Percentiles rank a stretch among this genome's conserved stretches.
These are phyloP conservation scores for Huiozyma sinensis DNA, from an alignment of 805 yeast genomes.

Conservation along the genomic window DNA sequence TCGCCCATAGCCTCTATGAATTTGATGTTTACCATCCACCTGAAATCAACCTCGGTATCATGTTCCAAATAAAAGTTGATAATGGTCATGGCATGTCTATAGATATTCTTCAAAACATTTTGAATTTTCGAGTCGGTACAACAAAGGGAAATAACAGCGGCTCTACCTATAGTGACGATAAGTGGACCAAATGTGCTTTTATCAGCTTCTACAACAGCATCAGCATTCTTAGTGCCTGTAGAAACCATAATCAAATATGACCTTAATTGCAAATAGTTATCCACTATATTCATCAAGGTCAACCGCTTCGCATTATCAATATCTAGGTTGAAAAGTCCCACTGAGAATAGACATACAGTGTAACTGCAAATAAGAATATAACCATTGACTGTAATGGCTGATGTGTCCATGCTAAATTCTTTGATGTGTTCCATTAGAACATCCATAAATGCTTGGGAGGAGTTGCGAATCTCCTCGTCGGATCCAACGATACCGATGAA, in stretches of 20 bases:
- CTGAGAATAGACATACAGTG: constrained; percentile 30
- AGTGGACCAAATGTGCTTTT: constrained; percentile 25
- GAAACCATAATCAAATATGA: constrained; percentile 22
- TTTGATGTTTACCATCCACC: constrained; percentile 24
- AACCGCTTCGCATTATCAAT: constrained; percentile 26
- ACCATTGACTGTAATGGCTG: constrained; percentile 26
- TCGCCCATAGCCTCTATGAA: constrained; percentile 37
- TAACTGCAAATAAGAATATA: constrained; percentile 28
- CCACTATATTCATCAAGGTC: constrained; percentile 30
- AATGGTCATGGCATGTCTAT: constrained; percentile 22
- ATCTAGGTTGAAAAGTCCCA: constrained; percentile 24
- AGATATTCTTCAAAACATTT: constrained; percentile 35
- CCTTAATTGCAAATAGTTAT: constrained; percentile 32
- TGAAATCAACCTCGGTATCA: constrained; percentile 14
- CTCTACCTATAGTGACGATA: constrained; percentile 38
- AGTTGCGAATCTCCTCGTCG: constrained; percentile 27
- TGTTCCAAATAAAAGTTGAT: constrained; percentile 21
- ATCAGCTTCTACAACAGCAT: constrained; percentile 19
- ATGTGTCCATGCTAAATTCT: constrained; percentile 16
- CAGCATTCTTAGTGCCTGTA: constrained; percentile 16
- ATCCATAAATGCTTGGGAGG: constrained; percentile 30
- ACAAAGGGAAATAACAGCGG: constrained; percentile 40
- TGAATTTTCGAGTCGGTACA: constrained; percentile 42
- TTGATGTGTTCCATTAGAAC: constrained; percentile 21
- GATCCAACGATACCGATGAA: constrained; percentile 30